phyloP scores from a whole-genome alignment of 352 stramenopile species.

The Globisporangium mamillatum region DNA sequence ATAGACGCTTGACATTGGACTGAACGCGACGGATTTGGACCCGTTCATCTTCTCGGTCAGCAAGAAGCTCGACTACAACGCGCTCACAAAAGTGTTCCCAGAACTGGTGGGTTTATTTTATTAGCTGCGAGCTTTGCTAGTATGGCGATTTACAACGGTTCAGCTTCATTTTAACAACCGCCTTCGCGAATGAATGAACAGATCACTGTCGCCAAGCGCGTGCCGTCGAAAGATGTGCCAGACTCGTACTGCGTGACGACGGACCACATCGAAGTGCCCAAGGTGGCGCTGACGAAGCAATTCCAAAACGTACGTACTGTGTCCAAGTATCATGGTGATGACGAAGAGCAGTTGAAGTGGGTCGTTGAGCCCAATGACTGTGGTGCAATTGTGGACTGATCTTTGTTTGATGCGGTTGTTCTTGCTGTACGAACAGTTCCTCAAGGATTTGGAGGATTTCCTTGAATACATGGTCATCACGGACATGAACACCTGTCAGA shows the following conservation, averaged over 20 bases:
- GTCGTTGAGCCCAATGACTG: background rate
- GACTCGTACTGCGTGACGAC: constrained; percentile 63
- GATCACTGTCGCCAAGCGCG: constrained; percentile 66
- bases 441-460: constrained; percentile 65
- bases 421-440: constrained; percentile 27
- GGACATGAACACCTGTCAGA: constrained; percentile 63
- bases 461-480: constrained; percentile 78
- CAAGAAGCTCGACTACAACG: constrained; percentile 74
- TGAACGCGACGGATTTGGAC: constrained; percentile 58
- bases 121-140: too few relatives aligned
- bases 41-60: constrained; percentile 68
- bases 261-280: constrained; percentile 63
- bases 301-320: constrained; percentile 34
- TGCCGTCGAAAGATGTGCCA: constrained; percentile 50
- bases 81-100: constrained; percentile 64
- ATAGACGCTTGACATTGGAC: constrained; percentile 67
- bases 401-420: background rate
- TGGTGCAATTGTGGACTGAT: background rate
- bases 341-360: background rate
- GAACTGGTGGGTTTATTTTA: constrained; percentile 44
- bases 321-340: background rate
- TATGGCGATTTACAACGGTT: too few relatives aligned
- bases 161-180: background rate
- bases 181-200: constrained; percentile 16
- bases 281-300: constrained; percentile 48